Evolutionary conservation across 116 monocot species (phyloP).

Genomic region (Zostera marina): DNA sequence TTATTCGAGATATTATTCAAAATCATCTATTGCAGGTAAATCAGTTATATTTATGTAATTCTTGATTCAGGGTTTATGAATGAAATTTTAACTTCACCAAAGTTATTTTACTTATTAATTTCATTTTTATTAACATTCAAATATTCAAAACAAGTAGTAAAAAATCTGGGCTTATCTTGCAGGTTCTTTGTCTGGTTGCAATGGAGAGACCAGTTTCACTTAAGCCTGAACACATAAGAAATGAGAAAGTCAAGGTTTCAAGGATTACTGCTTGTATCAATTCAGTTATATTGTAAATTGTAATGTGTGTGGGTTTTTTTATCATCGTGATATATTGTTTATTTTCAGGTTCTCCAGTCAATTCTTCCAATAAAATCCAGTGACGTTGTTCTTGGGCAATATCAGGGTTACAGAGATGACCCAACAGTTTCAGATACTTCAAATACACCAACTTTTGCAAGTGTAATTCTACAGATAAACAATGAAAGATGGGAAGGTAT

Average conservation of each 20-base stretch:
- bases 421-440: constrained; percentile 72
- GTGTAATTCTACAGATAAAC: constrained; percentile 62
- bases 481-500: constrained; percentile 99
- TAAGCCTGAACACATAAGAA: constrained; percentile 87
- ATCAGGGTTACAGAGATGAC: constrained; percentile 88
- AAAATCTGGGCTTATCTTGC: neutral
- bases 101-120: neutral
- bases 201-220: constrained; percentile 99
- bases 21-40: constrained; percentile 93
- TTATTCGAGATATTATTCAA: constrained; percentile 98
- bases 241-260: constrained; percentile 97
- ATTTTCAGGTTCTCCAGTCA: constrained; percentile 82
- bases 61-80: too few species aligned
- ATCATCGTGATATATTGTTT: neutral
- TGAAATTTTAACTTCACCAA: too few species aligned
- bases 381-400: constrained; percentile 92
- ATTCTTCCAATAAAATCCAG: constrained; percentile 65
- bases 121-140: neutral
- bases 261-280: neutral
- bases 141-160: neutral
- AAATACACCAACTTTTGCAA: constrained; percentile 93
- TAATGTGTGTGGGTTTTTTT: neutral
- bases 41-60: neutral
- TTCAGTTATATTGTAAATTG: neutral
- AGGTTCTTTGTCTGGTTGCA: constrained; percentile 96